These are phyloP conservation scores for Aspergillus sp. DNA, from an alignment of 2,329 filamentous ascomycete genomes.

Conservation along the genomic window DNA sequence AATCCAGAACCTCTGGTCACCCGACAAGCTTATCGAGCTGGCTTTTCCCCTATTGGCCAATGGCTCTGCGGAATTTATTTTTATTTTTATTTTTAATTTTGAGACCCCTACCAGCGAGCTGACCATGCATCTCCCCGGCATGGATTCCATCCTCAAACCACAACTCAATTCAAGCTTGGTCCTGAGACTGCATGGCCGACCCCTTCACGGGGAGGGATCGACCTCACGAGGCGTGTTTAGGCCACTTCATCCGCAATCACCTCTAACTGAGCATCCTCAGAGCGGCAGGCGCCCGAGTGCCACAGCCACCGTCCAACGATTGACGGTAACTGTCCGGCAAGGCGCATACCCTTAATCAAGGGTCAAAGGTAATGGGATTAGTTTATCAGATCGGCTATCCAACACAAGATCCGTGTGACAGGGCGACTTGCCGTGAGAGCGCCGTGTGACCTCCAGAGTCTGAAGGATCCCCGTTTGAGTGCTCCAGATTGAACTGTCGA, in stretches of 20 bases:
- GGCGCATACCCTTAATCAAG: not conserved
- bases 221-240: not conserved
- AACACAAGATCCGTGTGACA: slow-evolving; percentile 4
- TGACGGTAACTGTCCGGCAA: not conserved
- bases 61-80: slow-evolving; percentile 11
- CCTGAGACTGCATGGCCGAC: not conserved
- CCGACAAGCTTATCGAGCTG: slow-evolving; percentile 20
- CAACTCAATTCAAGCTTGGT: not conserved
- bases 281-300: not conserved
- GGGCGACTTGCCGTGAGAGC: not conserved
- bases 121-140: not conserved
- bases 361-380: not conserved
- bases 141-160: not conserved
- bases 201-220: not conserved
- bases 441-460: slow-evolving; percentile 21
- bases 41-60: slow-evolving; percentile 12
- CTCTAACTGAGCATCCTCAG: not conserved
- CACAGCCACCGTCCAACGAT: not conserved
- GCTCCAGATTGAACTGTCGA: slow-evolving; percentile 3
- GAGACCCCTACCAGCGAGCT: not conserved
- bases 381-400: slow-evolving; percentile 13
- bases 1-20: not conserved
- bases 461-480: slow-evolving; percentile 14
- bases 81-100: not conserved
- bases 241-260: not conserved